Percentiles rank a stretch among this genome's conserved stretches.
These are phyloP conservation scores for Tetrahymena elliotti DNA, from an alignment of 73 alveolate genomes.

Conservation along the genomic window DNA sequence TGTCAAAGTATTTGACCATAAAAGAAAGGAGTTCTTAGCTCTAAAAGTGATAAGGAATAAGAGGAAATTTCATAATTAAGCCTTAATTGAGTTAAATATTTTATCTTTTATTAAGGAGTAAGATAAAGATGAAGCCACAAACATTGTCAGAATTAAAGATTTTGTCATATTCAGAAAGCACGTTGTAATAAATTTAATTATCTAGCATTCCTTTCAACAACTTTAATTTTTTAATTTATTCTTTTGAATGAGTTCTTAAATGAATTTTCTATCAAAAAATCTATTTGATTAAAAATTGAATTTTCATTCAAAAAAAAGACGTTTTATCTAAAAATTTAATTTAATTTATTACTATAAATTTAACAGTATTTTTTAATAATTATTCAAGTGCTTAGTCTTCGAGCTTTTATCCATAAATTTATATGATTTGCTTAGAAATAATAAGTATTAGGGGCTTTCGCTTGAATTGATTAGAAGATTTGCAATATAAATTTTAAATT, in stretches of 20 bases:
- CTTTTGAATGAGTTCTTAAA: too few relatives aligned
- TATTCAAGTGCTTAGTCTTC: slow-evolving; percentile 48
- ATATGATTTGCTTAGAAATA: slow-evolving; percentile 74
- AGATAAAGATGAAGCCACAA: slow-evolving; percentile 23
- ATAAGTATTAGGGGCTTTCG: slow-evolving; percentile 75
- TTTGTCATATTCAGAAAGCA: slow-evolving; percentile 70
- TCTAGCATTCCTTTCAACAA: slow-evolving; percentile 28
- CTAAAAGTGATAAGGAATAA: slow-evolving; percentile 74
- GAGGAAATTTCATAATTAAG: slow-evolving; percentile 59
- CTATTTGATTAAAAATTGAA: too few relatives aligned
- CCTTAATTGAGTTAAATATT: slow-evolving; percentile 69
- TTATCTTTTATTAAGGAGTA: slow-evolving; percentile 46
- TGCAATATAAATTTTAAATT: slow-evolving; percentile 72
- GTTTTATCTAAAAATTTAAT: slow-evolving; percentile 30
- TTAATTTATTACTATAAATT: slow-evolving; percentile 2
- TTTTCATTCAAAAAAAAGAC: too few relatives aligned
- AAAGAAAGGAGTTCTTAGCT: slow-evolving; percentile 63
- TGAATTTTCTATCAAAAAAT: too few relatives aligned
- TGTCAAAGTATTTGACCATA: slow-evolving; percentile 71
- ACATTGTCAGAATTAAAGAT: slow-evolving; percentile 54
- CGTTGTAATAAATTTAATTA: slow-evolving; percentile 44
- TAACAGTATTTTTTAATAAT: neutral
- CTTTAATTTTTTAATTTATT: slow-evolving; percentile 34
- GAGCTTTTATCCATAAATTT: slow-evolving; percentile 68
- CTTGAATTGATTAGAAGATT: slow-evolving; percentile 74